Percentiles rank a stretch among this genome's conserved stretches.
These are phyloP conservation scores for Paecilomyces formosus DNA, from an alignment of 2,329 filamentous ascomycete genomes.

Conservation along the genomic window DNA sequence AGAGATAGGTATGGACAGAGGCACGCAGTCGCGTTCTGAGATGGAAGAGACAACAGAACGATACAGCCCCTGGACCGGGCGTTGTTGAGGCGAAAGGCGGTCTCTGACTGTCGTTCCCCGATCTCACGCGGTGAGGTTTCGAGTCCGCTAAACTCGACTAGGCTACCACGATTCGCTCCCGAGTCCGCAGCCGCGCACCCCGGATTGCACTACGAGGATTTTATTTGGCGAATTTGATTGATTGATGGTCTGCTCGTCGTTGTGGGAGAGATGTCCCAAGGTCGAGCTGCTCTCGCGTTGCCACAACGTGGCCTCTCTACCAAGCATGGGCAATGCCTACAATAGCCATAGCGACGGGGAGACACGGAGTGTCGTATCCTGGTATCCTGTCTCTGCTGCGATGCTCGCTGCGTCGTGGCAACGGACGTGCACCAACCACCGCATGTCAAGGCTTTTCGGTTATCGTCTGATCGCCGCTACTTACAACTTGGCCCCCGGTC, in stretches of 20 bases:
- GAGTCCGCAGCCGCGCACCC: background rate
- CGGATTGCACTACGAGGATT: no score
- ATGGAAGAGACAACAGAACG: background rate
- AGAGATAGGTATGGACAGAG: background rate
- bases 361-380: background rate
- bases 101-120: background rate
- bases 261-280: no score
- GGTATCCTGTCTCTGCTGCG: background rate
- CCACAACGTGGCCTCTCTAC: background rate
- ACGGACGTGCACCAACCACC: background rate
- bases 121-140: background rate
- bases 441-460: background rate
- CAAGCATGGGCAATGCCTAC: background rate
- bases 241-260: no score
- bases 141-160: background rate
- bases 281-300: background rate
- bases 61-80: background rate
- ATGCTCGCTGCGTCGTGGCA: background rate
- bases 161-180: background rate
- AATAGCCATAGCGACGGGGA: background rate
- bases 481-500: background rate
- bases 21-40: background rate
- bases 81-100: background rate
- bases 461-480: background rate
- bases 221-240: no score